Evolutionary conservation across 169 alveolate species (phyloP).

Genomic region (Eimeria falciformis): DNA sequence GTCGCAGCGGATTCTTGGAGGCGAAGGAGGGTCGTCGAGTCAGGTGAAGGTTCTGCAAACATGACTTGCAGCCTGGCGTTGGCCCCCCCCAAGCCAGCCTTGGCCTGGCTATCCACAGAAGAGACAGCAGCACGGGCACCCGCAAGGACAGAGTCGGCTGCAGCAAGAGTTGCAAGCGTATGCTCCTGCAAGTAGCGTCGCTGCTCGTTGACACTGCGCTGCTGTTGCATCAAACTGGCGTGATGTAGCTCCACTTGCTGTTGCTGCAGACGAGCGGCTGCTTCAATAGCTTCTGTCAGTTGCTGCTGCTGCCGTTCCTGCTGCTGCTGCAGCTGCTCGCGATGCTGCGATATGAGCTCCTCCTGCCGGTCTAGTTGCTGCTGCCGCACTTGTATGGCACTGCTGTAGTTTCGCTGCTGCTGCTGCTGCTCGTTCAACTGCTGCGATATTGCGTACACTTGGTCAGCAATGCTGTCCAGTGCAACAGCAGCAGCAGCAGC

Average conservation of each 20-base stretch:
- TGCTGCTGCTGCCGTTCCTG: slow-evolving; percentile 40
- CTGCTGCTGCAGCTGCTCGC: slow-evolving; percentile 53
- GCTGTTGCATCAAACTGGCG: slow-evolving; percentile 8
- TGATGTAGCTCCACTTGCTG: slow-evolving; percentile 10
- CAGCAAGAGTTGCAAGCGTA: slow-evolving; percentile 7
- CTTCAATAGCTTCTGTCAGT: background rate
- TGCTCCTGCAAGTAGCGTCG: background rate
- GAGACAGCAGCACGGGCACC: slow-evolving; percentile 55
- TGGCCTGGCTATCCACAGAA: background rate
- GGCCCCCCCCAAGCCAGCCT: background rate
- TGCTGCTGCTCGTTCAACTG: slow-evolving; percentile 18
- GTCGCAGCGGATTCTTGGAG: slow-evolving; percentile 7
- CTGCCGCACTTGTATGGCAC: slow-evolving; percentile 33
- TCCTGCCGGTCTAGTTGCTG: slow-evolving; percentile 50
- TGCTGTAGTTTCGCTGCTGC: background rate
- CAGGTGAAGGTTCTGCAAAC: slow-evolving; percentile 11
- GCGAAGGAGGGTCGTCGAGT: background rate
- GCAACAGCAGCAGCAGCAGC: slow-evolving; percentile 62
- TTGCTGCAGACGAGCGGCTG: slow-evolving; percentile 42
- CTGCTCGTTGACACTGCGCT: slow-evolving; percentile 14
- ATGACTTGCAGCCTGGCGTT: background rate
- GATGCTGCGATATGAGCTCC: slow-evolving; percentile 18
- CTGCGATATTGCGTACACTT: slow-evolving; percentile 25
- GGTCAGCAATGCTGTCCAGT: slow-evolving; percentile 28
- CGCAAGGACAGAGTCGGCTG: background rate